Base-by-base conservation (phyloP, 2,329 filamentous ascomycete species). In the Diaporthe vaccinii region DNA sequence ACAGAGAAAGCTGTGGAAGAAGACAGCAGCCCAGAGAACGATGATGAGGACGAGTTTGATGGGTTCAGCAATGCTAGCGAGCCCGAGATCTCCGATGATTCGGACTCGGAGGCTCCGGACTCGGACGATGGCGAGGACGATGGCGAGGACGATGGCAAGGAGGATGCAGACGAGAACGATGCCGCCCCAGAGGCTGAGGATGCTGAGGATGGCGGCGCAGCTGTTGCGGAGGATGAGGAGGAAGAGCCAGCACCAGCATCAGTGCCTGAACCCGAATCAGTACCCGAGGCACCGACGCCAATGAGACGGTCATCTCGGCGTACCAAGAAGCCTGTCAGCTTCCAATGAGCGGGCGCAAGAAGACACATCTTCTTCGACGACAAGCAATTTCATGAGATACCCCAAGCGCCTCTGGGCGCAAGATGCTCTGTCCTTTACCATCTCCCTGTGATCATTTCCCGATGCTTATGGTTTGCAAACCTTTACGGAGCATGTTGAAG, bases 11-110 rank as follows among this genome's bases (percentile, higher is more conserved):
- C 79, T 12, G 81, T 81, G 2, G 84, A 84, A n/a, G 65, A 71
- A 8, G 70, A 55, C 44, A 74, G 5, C 51, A 57, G 22, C 17
- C 62, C 69, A 17, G 76, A 73, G 44, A 81, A 82, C 12, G 79
- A 78, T 10, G 78, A 75, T 9, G 84, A 83, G 2, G 86, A 84
- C 3, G 82, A 85, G 10, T 90, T 89, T 74, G 86, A 86, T 53
- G 88, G 88, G 41, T 90, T 89, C 65, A 86, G 82, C 20, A 87
- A 84, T 65, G 86, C 87, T 53, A 84, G 82, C 55, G 85, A 85
- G 12, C 80, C 82, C 22, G 78, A 78, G 69, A 78, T 80, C 28
- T 75, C 79, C 31, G 76, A 78, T 20, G 76, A 78, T 49, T 72
- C 67, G 7, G 76, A 78, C 44, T 77, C 74, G n/a, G 77, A 77